Evolutionary conservation across 345 rosid species (phyloP).

Genomic region (Euphorbia pulcherrima): DNA sequence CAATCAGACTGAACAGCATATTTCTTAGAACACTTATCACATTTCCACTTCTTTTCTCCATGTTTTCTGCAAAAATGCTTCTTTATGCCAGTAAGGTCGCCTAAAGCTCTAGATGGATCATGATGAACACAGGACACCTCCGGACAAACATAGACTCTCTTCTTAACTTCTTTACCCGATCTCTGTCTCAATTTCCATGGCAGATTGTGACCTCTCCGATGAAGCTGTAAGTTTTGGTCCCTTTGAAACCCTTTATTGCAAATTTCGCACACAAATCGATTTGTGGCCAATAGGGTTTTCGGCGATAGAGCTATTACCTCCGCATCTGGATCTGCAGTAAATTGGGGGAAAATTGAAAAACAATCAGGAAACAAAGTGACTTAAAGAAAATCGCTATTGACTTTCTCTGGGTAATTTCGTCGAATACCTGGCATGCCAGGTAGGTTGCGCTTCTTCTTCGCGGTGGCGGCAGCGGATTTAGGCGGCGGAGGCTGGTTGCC

Average conservation of each 20-base stretch:
- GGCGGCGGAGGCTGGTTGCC: constrained; percentile 56
- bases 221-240: constrained; percentile 97
- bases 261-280: constrained; percentile 91
- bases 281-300: constrained; percentile 76
- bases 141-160: constrained; percentile 89
- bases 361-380: neutral
- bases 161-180: constrained; percentile 80
- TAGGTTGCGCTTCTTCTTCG: constrained; percentile 85
- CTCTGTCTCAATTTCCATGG: constrained; percentile 95
- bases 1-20: constrained; percentile 97
- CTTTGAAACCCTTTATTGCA: constrained; percentile 94
- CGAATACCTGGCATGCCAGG: constrained; percentile 93
- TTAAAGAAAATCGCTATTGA: too few relatives aligned
- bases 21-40: constrained; percentile 89
- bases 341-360: neutral
- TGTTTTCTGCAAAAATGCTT: constrained; percentile 97
- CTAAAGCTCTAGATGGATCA: constrained; percentile 81
- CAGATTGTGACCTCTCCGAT: constrained; percentile 82
- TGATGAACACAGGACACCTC: constrained; percentile 79
- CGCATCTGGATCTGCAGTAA: constrained; percentile 76
- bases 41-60: constrained; percentile 94
- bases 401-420: neutral
- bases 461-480: constrained; percentile 32
- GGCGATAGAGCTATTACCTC: constrained; percentile 96
- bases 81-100: constrained; percentile 96